phyloP scores from a whole-genome alignment of 169 alveolate species.

The Plasmodium knowlesi region DNA sequence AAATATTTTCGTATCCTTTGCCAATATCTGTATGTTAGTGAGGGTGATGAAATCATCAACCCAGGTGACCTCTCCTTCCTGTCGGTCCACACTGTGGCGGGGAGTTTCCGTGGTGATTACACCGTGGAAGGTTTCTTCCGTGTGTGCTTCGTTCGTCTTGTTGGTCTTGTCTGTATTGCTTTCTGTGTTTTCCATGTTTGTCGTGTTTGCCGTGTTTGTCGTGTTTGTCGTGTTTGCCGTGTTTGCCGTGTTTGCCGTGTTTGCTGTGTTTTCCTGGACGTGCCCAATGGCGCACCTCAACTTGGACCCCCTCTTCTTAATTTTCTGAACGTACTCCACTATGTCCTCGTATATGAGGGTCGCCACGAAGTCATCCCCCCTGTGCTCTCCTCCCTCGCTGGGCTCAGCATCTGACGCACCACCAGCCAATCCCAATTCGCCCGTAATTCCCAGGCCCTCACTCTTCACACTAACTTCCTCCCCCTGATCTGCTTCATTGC shows the following conservation, averaged over 20 bases:
- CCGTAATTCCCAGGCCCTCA: not conserved
- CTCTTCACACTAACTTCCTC: not conserved
- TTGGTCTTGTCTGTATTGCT: too few species aligned
- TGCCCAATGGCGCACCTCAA: not conserved
- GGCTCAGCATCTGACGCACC: not conserved
- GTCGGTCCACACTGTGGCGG: not conserved
- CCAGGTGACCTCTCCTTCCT: slow-evolving; percentile 24
- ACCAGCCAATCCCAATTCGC: not conserved
- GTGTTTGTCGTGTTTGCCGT: not conserved
- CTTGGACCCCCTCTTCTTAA: not conserved
- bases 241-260: not conserved
- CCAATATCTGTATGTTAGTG: slow-evolving; percentile 38
- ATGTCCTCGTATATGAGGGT: slow-evolving; percentile 42
- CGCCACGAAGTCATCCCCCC: not conserved
- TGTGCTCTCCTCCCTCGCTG: not conserved
- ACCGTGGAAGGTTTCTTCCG: not conserved
- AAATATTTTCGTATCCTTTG: slow-evolving; percentile 7
- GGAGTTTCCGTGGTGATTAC: not conserved
- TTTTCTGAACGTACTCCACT: slow-evolving; percentile 18
- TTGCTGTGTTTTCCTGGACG: not conserved
- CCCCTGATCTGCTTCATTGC: not conserved
- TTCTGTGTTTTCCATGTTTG: too few species aligned
- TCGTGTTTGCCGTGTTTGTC: not conserved
- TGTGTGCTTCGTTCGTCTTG: not conserved
- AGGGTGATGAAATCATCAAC: slow-evolving; percentile 11